Evolutionary conservation across 768 basidiomycete species (phyloP).

Genomic region (Boletus insuetus): DNA sequence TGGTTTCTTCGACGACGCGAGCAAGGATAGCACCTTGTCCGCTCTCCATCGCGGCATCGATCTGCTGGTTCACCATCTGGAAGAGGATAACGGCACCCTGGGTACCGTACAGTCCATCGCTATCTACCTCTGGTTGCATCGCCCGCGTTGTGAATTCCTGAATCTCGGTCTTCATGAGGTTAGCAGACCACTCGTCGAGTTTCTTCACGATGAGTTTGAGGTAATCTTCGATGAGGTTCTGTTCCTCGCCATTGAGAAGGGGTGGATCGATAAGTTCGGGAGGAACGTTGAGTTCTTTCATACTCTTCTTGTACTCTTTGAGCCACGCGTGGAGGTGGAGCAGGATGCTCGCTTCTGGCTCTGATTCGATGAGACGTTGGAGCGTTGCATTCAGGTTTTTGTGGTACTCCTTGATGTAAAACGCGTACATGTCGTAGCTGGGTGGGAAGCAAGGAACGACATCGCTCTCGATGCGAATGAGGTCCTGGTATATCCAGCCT

Average conservation of each 20-base stretch:
- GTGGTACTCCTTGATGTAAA: slow-evolving; percentile 88
- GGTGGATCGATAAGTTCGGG: slow-evolving; percentile 83
- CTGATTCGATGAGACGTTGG: slow-evolving; percentile 63
- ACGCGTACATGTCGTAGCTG: slow-evolving; percentile 85
- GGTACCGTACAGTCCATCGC: slow-evolving; percentile 85
- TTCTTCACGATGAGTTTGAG: slow-evolving; percentile 89
- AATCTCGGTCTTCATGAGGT: slow-evolving; percentile 89
- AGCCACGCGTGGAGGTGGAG: slow-evolving; percentile 89
- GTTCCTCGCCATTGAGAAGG: slow-evolving; percentile 92
- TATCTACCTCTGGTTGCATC: slow-evolving; percentile 85
- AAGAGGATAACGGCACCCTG: slow-evolving; percentile 94
- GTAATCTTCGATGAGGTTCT: slow-evolving; percentile 92
- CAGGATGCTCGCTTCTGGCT: slow-evolving; percentile 85
- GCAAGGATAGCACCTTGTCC: slow-evolving; percentile 93
- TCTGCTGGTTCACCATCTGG: slow-evolving; percentile 97
- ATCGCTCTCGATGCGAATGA: slow-evolving; percentile 88
- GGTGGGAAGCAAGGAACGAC: slow-evolving; percentile 89
- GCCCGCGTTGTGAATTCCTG: slow-evolving; percentile 79
- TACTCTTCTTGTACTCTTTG: slow-evolving; percentile 91
- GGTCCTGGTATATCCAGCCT: slow-evolving; percentile 92
- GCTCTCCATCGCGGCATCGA: slow-evolving; percentile 92
- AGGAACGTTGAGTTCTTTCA: slow-evolving; percentile 90
- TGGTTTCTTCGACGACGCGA: slow-evolving; percentile 83
- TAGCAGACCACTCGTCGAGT: slow-evolving; percentile 94
- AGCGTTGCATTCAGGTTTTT: slow-evolving; percentile 74